Percentiles rank a stretch among this genome's conserved stretches.
Conservation (phyloP, 768 basidiomycete genomes). For the Tricholomella constricta region DNA sequence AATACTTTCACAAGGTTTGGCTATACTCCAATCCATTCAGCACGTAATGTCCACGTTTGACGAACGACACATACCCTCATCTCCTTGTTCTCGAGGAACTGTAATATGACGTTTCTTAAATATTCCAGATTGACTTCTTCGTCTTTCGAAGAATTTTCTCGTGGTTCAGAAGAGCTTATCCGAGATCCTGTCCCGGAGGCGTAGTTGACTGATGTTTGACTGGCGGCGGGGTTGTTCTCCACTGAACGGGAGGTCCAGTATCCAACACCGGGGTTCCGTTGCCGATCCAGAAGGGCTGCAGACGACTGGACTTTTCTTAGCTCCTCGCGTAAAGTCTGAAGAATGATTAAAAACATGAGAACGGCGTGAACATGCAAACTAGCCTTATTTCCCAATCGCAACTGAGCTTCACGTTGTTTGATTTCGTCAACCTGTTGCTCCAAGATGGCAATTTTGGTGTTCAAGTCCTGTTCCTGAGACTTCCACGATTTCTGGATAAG, state of each 20-base stretch:
- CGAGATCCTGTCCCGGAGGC: slow-evolving; percentile 25
- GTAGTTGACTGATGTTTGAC: slow-evolving; percentile 39
- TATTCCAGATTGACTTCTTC: slow-evolving; percentile 97
- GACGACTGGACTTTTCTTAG: slow-evolving; percentile 95
- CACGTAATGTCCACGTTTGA: background rate
- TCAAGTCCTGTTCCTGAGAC: slow-evolving; percentile 47
- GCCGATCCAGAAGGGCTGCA: slow-evolving; percentile 83
- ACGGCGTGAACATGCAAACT: slow-evolving; percentile 6
- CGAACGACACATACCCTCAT: slow-evolving; percentile 77
- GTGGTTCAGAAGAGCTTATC: slow-evolving; percentile 37
- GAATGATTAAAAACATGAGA: background rate
- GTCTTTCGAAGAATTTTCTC: slow-evolving; percentile 52
- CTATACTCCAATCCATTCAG: background rate
- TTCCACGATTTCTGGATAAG: slow-evolving; percentile 32
- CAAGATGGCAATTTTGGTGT: slow-evolving; percentile 48
- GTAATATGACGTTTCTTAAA: slow-evolving; percentile 91
- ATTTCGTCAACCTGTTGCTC: slow-evolving; percentile 76
- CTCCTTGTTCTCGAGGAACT: slow-evolving; percentile 97
- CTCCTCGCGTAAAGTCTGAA: slow-evolving; percentile 87
- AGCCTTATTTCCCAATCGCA: slow-evolving; percentile 81
- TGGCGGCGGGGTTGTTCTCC: slow-evolving; percentile 43
- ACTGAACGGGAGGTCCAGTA: slow-evolving; percentile 73
- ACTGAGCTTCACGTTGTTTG: slow-evolving; percentile 66
- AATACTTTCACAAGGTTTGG: slow-evolving; percentile 76
- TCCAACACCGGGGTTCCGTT: slow-evolving; percentile 91